Conservation (phyloP, 2,329 filamentous ascomycete species). For the Ustulina deusta region DNA sequence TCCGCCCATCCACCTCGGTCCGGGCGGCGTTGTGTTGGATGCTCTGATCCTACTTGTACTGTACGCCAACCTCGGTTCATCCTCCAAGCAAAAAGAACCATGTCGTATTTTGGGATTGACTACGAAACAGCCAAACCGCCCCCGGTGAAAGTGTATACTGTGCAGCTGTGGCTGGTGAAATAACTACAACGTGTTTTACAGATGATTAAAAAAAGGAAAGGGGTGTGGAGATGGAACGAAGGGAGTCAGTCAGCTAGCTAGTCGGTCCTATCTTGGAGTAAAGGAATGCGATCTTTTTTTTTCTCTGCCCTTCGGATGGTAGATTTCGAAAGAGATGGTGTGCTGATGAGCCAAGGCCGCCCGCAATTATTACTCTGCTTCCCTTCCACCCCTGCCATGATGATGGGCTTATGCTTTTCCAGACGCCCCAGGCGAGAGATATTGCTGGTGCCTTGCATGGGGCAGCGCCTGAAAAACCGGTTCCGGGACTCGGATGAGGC, state of each 20-base stretch:
- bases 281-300: constrained; percentile 20
- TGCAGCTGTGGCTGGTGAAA: constrained; percentile 35
- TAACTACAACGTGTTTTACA: background rate
- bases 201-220: background rate
- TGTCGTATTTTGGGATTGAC: background rate
- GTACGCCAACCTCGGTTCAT: constrained; percentile 8
- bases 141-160: constrained; percentile 17
- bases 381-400: constrained; percentile 11
- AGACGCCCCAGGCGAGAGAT: constrained; percentile 9
- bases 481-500: constrained; percentile 5
- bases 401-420: background rate
- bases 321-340: constrained; percentile 3
- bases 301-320: background rate
- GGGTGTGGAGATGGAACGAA: constrained; percentile 27
- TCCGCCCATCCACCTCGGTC: background rate
- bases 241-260: background rate
- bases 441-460: constrained; percentile 29
- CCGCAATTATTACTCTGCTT: constrained; percentile 27
- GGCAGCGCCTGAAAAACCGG: constrained; percentile 5
- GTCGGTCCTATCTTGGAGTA: constrained; percentile 22
- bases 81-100: background rate
- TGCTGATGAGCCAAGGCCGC: constrained; percentile 22
- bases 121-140: constrained; percentile 1
- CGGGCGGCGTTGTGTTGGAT: background rate
- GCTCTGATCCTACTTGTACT: background rate